Evolutionary conservation across 2,329 filamentous ascomycete genomes (phyloP).

Genomic region (Sphaerostilbella broomeana): DNA sequence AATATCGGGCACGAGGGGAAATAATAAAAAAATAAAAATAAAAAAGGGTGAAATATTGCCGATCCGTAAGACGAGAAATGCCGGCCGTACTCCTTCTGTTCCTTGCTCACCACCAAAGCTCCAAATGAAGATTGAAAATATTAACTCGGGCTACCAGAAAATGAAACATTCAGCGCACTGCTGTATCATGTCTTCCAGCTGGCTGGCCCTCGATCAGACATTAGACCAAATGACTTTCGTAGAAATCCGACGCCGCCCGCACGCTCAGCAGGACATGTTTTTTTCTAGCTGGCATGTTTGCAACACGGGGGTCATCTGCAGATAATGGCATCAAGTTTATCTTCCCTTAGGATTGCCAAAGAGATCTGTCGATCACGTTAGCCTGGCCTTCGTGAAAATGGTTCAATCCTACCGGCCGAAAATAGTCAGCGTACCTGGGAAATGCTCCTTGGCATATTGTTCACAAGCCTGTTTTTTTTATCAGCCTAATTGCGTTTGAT

Average conservation of each 20-base stretch:
- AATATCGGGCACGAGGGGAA: background rate
- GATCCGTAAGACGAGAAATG: constrained; percentile 8
- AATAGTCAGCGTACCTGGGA: constrained; percentile 45
- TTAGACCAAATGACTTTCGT: background rate
- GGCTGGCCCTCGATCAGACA: too few relatives aligned
- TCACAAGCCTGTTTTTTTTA: constrained; percentile 37
- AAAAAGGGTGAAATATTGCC: constrained; percentile 6
- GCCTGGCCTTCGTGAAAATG: constrained; percentile 18
- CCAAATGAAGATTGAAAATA: constrained; percentile 4
- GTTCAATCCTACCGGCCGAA: constrained; percentile 17
- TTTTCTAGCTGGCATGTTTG: constrained; percentile 3
- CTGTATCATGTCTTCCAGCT: too few relatives aligned
- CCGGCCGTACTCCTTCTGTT: constrained; percentile 11
- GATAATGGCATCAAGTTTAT: constrained; percentile 19
- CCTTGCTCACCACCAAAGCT: constrained; percentile 9
- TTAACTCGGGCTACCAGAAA: constrained; percentile 8
- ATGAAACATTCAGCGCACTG: too few relatives aligned
- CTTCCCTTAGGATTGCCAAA: constrained; percentile 33
- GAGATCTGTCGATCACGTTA: constrained; percentile 31
- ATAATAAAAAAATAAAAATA: constrained; percentile 7
- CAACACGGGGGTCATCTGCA: constrained; percentile 9
- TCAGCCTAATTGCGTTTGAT: background rate
- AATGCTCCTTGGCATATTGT: constrained; percentile 95
- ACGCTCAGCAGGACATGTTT: constrained; percentile 4
- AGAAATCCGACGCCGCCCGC: background rate